phyloP scores from a whole-genome alignment of 2,329 filamentous ascomycete species.

The Diplodia scrobiculata region DNA sequence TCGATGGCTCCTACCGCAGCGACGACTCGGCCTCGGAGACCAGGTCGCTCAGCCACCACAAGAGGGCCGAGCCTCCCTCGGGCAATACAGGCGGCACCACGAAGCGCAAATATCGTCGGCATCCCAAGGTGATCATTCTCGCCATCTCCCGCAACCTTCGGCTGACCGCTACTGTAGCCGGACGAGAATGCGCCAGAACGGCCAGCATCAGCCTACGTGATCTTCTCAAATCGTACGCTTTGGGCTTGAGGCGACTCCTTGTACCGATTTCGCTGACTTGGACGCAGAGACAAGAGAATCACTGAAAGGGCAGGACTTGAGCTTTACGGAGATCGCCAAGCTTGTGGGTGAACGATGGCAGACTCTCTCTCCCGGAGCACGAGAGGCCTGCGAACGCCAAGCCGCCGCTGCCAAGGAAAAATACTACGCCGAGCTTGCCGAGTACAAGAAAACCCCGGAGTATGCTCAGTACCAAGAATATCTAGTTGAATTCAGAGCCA shows the following conservation, averaged over 20 bases:
- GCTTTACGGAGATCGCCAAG: conserved; percentile 82
- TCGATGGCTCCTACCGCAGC: conserved; percentile 61
- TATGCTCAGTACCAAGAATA: conserved; percentile 72
- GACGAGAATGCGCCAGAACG: conserved; percentile 80
- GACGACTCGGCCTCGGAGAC: conserved; percentile 54
- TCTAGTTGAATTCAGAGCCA: conserved; percentile 74
- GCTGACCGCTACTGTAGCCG: conserved; percentile 51
- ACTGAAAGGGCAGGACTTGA: conserved; percentile 72
- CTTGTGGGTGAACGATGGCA: conserved; percentile 83
- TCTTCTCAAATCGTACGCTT: conserved; percentile 78
- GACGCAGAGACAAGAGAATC: conserved; percentile 71
- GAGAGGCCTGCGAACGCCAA: conserved; percentile 71
- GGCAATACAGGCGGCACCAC: conserved; percentile 37
- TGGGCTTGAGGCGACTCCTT: background rate
- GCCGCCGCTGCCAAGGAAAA: conserved; percentile 74
- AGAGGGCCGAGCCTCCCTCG: conserved; percentile 48
- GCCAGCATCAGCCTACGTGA: conserved; percentile 78
- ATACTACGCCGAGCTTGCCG: conserved; percentile 70
- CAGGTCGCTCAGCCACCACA: conserved; percentile 45
- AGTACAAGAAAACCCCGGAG: conserved; percentile 75
- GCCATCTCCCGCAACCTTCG: background rate
- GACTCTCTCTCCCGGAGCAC: conserved; percentile 64
- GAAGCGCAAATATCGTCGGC: conserved; percentile 75
- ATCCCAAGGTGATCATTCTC: conserved; percentile 67
- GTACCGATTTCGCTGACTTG: background rate